Evolutionary conservation across 495 filamentous ascomycete genomes (phyloP).

Genomic region (Bathelium albidoporum): DNA sequence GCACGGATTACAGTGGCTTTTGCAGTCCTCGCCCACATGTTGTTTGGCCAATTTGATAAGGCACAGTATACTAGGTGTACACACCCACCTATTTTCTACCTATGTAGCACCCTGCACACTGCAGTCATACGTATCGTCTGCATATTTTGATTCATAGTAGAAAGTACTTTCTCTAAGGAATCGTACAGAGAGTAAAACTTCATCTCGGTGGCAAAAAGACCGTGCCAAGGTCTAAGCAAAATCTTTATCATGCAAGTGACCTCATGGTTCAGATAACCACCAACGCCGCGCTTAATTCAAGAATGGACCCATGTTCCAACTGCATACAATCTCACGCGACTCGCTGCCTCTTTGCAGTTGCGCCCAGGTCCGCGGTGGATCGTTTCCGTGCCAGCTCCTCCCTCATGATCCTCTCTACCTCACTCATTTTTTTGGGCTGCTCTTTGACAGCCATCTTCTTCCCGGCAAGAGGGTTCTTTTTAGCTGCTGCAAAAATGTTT

Average conservation of each 20-base stretch:
- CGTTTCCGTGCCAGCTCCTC: conserved; percentile 28
- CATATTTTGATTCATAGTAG: background rate
- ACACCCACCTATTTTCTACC: too few species aligned
- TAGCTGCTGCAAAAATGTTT: conserved; percentile 21
- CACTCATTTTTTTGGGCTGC: conserved; percentile 29
- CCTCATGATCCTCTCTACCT: conserved; percentile 27
- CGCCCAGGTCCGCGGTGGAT: conserved; percentile 7
- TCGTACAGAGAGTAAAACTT: too few species aligned
- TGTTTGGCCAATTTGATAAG: too few species aligned
- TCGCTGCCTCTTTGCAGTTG: conserved; percentile 16
- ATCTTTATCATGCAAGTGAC: background rate
- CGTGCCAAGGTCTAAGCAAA: too few species aligned
- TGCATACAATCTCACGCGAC: conserved; percentile 7
- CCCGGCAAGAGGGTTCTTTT: conserved; percentile 21
- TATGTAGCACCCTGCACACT: too few species aligned
- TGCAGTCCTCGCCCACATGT: too few species aligned
- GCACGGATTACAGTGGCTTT: background rate
- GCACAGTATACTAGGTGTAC: too few species aligned
- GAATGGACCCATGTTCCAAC: background rate
- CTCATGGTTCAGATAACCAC: background rate
- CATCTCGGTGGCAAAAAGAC: too few species aligned
- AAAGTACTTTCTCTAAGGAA: background rate
- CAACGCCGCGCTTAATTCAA: conserved; percentile 8
- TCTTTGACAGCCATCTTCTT: conserved; percentile 13
- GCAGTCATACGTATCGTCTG: too few species aligned